Evolutionary conservation across 805 yeast species (phyloP).

Genomic region (Zygosaccharomyces pseudorouxii): DNA sequence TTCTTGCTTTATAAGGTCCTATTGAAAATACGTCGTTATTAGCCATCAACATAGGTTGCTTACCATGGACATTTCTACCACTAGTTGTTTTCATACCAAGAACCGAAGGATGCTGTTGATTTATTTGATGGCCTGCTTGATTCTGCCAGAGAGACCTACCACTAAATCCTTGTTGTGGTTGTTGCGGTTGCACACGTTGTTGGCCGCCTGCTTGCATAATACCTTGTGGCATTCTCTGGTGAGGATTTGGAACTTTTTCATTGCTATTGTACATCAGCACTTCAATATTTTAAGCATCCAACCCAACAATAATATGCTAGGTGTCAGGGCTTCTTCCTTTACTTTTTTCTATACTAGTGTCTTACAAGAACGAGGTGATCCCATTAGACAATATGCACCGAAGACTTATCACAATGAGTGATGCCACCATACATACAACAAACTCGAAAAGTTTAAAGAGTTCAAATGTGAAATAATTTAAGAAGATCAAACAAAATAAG

Average conservation of each 20-base stretch:
- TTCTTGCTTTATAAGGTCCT: slow-evolving; percentile 55
- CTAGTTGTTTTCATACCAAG: slow-evolving; percentile 10
- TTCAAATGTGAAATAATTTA: too few relatives aligned
- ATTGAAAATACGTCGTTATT: slow-evolving; percentile 50
- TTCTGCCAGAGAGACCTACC: slow-evolving; percentile 21
- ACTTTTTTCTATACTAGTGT: neutral
- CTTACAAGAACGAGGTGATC: too few relatives aligned
- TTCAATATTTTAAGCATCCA: neutral
- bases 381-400: too few relatives aligned
- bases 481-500: too few relatives aligned
- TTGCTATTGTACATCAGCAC: slow-evolving; percentile 12
- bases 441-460: too few relatives aligned
- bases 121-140: slow-evolving; percentile 11
- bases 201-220: slow-evolving; percentile 14
- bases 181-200: slow-evolving; percentile 14
- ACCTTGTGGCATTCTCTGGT: slow-evolving; percentile 13
- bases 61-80: slow-evolving; percentile 23
- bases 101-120: slow-evolving; percentile 7
- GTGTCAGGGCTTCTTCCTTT: neutral
- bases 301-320: neutral
- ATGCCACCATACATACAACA: too few relatives aligned
- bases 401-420: too few relatives aligned
- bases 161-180: slow-evolving; percentile 7
- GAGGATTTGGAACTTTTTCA: slow-evolving; percentile 10
- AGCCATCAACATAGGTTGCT: slow-evolving; percentile 49